These are phyloP conservation scores for Acanthamoeba castellanii DNA, from an alignment of 208 protist genomes.

Conservation along the genomic window DNA sequence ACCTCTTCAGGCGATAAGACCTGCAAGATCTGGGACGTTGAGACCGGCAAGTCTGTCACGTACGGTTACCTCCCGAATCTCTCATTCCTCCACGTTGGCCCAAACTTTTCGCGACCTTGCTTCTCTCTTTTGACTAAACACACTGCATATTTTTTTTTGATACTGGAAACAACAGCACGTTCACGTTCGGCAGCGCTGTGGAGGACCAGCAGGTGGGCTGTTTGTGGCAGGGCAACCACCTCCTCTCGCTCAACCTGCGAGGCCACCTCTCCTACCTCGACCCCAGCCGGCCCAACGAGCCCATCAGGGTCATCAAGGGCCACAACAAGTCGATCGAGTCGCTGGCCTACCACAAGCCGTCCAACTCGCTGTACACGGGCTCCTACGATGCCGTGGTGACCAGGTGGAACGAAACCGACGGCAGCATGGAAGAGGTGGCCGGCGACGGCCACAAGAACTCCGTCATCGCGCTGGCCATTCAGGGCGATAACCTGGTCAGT, in stretches of 20 bases:
- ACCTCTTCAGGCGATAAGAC: slow-evolving; percentile 91
- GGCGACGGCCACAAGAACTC: slow-evolving; percentile 88
- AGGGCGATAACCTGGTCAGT: slow-evolving; percentile 80
- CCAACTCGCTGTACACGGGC: slow-evolving; percentile 83
- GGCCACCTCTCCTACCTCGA: slow-evolving; percentile 90
- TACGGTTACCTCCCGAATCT: neutral
- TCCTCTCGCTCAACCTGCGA: slow-evolving; percentile 88
- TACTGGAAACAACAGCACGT: slow-evolving; percentile 32
- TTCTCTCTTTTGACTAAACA: neutral
- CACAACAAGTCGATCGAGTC: slow-evolving; percentile 88
- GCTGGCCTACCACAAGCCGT: slow-evolving; percentile 80
- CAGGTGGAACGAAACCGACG: slow-evolving; percentile 84
- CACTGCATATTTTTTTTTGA: no score
- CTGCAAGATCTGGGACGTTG: slow-evolving; percentile 89
- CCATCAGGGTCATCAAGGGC: slow-evolving; percentile 74
- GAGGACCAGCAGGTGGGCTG: slow-evolving; percentile 90
- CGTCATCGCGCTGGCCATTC: slow-evolving; percentile 79
- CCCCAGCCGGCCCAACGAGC: neutral
- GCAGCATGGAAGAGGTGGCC: slow-evolving; percentile 71
- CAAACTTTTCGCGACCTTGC: neutral
- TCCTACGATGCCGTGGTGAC: slow-evolving; percentile 82
- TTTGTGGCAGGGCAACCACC: slow-evolving; percentile 87
- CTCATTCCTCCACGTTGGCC: neutral
- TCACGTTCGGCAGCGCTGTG: slow-evolving; percentile 80
- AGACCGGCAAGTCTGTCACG: slow-evolving; percentile 43